Evolutionary conservation across 2,329 filamentous ascomycete genomes (phyloP).

Genomic region (Microsporum audouinii): DNA sequence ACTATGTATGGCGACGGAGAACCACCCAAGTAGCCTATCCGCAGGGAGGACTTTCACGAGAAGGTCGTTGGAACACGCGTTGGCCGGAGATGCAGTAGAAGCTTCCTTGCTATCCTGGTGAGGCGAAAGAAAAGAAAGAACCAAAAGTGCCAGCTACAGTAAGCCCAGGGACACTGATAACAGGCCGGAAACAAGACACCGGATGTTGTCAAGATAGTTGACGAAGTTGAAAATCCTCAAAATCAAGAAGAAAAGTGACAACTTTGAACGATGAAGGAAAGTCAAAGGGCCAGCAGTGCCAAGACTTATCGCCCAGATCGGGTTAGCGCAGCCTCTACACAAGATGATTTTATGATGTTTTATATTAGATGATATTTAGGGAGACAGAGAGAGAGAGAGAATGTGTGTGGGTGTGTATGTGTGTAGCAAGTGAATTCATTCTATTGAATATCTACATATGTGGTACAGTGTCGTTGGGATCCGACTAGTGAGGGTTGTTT

Average conservation of each 20-base stretch:
- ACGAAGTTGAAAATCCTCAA: constrained; percentile 1
- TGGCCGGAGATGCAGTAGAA: not conserved
- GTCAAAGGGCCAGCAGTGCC: not conserved
- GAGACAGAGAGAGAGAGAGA: constrained; percentile 10
- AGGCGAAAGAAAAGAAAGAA: not conserved
- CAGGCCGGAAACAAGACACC: constrained; percentile 3
- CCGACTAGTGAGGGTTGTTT: constrained; percentile 90
- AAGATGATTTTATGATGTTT: not conserved
- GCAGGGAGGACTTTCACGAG: not conserved
- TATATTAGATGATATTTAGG: not conserved
- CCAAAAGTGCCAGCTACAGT: not conserved
- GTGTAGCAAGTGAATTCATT: constrained; percentile 15
- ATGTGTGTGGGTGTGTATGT: constrained; percentile 10
- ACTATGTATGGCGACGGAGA: constrained; percentile 33
- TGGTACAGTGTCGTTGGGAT: constrained; percentile 2
- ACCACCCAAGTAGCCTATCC: constrained; percentile 19
- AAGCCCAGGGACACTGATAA: not conserved
- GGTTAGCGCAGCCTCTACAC: not conserved
- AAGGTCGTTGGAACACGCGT: constrained; percentile 1
- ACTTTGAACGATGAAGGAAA: not conserved
- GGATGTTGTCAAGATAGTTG: constrained; percentile 3
- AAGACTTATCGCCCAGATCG: not conserved
- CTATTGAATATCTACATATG: constrained; percentile 33
- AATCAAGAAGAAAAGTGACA: constrained; percentile 1
- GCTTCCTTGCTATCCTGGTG: not conserved